phyloP scores from a whole-genome alignment of 2,329 filamentous ascomycete genomes.

The Pseudogymnoascus sp. region DNA sequence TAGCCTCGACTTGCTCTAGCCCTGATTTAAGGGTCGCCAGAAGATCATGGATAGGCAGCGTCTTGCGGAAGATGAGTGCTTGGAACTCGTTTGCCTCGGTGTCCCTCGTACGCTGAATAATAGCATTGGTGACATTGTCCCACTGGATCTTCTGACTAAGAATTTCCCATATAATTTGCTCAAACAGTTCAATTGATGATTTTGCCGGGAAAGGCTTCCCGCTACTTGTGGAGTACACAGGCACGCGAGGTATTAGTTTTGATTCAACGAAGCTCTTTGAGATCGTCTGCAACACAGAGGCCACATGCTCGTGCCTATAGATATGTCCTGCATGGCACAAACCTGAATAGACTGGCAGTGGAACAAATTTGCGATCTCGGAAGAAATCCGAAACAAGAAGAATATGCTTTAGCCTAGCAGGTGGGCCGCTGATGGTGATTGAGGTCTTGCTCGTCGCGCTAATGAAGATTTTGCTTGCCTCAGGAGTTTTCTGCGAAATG shows the following conservation, averaged over 20 bases:
- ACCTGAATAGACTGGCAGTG: slow-evolving; percentile 31
- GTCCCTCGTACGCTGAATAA: slow-evolving; percentile 18
- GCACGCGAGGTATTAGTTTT: slow-evolving; percentile 19
- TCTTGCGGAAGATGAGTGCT: slow-evolving; percentile 24
- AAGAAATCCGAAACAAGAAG: slow-evolving; percentile 27
- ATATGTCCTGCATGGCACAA: slow-evolving; percentile 36
- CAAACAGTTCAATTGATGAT: slow-evolving; percentile 21
- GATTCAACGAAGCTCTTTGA: slow-evolving; percentile 9
- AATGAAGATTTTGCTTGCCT: slow-evolving; percentile 16
- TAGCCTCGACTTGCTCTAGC: background rate
- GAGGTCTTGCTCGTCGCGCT: slow-evolving; percentile 13
- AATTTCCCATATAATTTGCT: slow-evolving; percentile 25
- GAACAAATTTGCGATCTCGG: slow-evolving; percentile 24
- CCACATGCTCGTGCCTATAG: slow-evolving; percentile 27
- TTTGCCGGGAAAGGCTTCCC: slow-evolving; percentile 24
- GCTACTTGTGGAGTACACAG: slow-evolving; percentile 28
- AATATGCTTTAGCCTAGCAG: slow-evolving; percentile 22
- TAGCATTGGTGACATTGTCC: slow-evolving; percentile 23
- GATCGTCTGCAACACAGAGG: slow-evolving; percentile 19
- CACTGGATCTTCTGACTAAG: slow-evolving; percentile 25
- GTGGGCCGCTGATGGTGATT: slow-evolving; percentile 15
- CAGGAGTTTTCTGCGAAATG: slow-evolving; percentile 12
- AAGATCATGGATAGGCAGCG: slow-evolving; percentile 24
- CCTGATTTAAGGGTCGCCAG: slow-evolving; percentile 13
- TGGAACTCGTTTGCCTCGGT: slow-evolving; percentile 14